These are phyloP conservation scores for Tulasnella sp. DNA, from an alignment of 768 basidiomycete species.

Conservation along the genomic window DNA sequence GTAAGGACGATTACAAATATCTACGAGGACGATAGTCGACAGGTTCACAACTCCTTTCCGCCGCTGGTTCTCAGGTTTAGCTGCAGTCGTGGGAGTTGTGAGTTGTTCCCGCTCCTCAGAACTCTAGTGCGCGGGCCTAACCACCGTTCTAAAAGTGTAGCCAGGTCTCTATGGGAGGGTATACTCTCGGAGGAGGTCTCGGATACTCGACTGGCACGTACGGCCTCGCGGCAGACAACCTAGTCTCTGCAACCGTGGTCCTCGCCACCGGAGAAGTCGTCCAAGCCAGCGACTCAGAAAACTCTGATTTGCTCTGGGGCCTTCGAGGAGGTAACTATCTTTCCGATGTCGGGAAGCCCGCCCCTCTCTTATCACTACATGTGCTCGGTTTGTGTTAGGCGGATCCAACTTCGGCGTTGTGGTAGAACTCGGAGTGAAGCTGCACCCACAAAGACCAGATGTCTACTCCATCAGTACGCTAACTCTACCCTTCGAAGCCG, in stretches of 20 bases:
- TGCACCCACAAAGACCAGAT: constrained; percentile 7
- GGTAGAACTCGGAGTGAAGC: not conserved
- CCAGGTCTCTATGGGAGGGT: not conserved
- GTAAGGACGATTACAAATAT: not conserved
- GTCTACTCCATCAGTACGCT: not conserved
- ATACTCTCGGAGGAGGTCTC: not conserved
- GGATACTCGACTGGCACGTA: not conserved
- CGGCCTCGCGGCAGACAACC: constrained; percentile 3
- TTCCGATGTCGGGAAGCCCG: no score
- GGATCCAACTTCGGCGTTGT: constrained; percentile 14
- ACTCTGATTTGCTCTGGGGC: constrained; percentile 13
- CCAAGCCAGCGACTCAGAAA: not conserved
- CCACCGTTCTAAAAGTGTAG: not conserved
- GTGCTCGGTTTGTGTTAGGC: not conserved
- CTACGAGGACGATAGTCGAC: not conserved
- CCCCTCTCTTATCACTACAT: not conserved
- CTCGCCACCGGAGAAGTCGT: constrained; percentile 8
- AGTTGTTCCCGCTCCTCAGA: no score
- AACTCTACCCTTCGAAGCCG: not conserved
- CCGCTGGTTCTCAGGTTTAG: no score
- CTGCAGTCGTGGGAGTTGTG: not conserved
- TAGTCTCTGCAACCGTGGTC: constrained; percentile 15
- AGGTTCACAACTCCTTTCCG: no score
- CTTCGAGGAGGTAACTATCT: not conserved
- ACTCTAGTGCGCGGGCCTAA: not conserved